Evolutionary conservation across 2,329 filamentous ascomycete genomes (phyloP).

Genomic region (Penicillium sp.): DNA sequence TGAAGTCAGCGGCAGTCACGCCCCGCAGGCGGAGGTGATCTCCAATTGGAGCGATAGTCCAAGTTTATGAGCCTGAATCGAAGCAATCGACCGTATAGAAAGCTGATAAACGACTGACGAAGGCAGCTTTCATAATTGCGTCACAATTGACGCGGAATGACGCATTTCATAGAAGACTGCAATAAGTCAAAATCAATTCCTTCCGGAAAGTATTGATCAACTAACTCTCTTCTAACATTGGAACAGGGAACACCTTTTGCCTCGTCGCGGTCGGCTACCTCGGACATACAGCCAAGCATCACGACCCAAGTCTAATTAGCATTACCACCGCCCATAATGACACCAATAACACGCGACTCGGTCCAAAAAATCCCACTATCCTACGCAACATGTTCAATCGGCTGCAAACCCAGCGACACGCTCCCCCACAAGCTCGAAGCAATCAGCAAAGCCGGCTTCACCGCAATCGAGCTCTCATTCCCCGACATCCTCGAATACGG

Average conservation of each 20-base stretch:
- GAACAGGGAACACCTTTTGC: no score
- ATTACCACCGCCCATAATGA: slow-evolving; percentile 2
- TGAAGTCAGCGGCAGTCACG: slow-evolving; percentile 10
- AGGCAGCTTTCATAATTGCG: slow-evolving; percentile 10
- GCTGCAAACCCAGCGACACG: slow-evolving; percentile 30
- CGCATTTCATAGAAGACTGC: background rate
- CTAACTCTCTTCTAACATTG: no score
- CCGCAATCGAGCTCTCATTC: slow-evolving; percentile 68
- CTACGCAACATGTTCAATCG: slow-evolving; percentile 45
- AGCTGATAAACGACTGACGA: slow-evolving; percentile 13
- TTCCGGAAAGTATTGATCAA: no score
- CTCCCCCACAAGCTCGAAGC: slow-evolving; percentile 40
- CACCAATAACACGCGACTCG: slow-evolving; percentile 10
- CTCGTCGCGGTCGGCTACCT: no score
- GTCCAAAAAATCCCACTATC: slow-evolving; percentile 33
- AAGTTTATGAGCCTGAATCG: background rate
- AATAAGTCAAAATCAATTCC: background rate
- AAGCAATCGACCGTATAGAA: background rate
- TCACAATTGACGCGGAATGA: slow-evolving; percentile 14
- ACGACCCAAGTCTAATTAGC: background rate
- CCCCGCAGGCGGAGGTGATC: background rate
- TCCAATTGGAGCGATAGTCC: background rate
- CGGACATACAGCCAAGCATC: background rate
- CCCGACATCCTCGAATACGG: slow-evolving; percentile 66
- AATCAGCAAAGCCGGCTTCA: slow-evolving; percentile 46